Evolutionary conservation across 2,329 filamentous ascomycete species (phyloP).

Genomic region (Ramularia endophylla): DNA sequence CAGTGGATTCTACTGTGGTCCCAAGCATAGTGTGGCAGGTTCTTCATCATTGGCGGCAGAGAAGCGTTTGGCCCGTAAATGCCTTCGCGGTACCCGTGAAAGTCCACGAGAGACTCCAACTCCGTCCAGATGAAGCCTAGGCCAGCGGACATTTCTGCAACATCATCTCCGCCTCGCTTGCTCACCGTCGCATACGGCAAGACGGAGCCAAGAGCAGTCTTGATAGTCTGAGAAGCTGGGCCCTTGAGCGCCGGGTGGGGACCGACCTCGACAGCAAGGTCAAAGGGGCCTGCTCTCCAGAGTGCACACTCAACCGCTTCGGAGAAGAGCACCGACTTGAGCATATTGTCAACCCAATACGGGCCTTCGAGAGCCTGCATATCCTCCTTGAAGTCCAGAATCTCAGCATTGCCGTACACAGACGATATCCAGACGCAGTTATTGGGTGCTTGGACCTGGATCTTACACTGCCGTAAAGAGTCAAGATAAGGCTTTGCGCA

Average conservation of each 20-base stretch:
- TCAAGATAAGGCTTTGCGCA: slow-evolving; percentile 15
- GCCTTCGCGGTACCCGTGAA: no score
- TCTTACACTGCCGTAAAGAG: slow-evolving; percentile 10
- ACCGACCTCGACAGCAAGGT: slow-evolving; percentile 41
- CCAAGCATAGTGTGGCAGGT: slow-evolving; percentile 13
- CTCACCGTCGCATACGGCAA: slow-evolving; percentile 15
- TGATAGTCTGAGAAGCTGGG: slow-evolving; percentile 34
- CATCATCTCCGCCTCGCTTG: slow-evolving; percentile 21
- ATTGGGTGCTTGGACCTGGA: slow-evolving; percentile 9
- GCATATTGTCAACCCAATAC: slow-evolving; percentile 46
- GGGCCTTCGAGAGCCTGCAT: slow-evolving; percentile 3
- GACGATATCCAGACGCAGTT: slow-evolving; percentile 19
- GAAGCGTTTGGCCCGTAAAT: no score
- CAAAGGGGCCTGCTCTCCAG: slow-evolving; percentile 20
- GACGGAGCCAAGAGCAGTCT: slow-evolving; percentile 11
- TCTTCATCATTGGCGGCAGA: slow-evolving; percentile 2
- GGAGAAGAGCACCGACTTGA: slow-evolving; percentile 39
- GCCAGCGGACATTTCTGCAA: slow-evolving; percentile 20
- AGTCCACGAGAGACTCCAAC: no score
- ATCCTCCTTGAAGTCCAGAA: slow-evolving; percentile 14
- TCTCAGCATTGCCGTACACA: slow-evolving; percentile 10
- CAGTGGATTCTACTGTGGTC: slow-evolving; percentile 11
- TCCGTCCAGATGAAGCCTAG: no score
- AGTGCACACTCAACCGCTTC: slow-evolving; percentile 34
- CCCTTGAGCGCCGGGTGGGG: slow-evolving; percentile 43